Evolutionary conservation across 2,329 filamentous ascomycete species (phyloP).

Genomic region (Apiospora pterosperma): DNA sequence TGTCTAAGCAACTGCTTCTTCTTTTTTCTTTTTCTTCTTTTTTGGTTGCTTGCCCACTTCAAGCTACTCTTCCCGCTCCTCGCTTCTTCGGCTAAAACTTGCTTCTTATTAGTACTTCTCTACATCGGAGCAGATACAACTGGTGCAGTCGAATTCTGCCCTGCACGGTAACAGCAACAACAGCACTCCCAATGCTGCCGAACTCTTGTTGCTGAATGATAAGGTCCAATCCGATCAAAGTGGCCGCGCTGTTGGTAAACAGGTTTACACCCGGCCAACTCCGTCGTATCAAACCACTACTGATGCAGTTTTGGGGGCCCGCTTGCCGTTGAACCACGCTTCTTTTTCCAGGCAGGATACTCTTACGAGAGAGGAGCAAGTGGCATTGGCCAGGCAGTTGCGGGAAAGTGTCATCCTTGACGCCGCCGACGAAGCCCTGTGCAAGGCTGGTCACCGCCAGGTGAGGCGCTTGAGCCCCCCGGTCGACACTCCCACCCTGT

Average conservation of each 20-base stretch:
- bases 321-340: conserved; percentile 61
- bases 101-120: conserved; percentile 50
- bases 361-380: conserved; percentile 65
- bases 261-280: neutral
- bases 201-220: conserved; percentile 2
- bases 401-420: conserved; percentile 52
- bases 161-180: conserved; percentile 12
- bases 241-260: neutral
- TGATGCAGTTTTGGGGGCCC: conserved; percentile 36
- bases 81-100: neutral
- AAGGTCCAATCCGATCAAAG: neutral
- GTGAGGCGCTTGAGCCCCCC: conserved; percentile 29
- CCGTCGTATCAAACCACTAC: neutral
- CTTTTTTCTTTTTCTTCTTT: conserved; percentile 2
- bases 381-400: conserved; percentile 48
- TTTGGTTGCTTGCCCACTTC: neutral
- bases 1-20: neutral
- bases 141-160: conserved; percentile 43
- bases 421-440: conserved; percentile 51
- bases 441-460: conserved; percentile 37
- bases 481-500: conserved; percentile 24
- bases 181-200: conserved; percentile 8
- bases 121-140: conserved; percentile 54
- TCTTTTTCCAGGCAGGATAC: conserved; percentile 60
- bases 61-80: neutral